Evolutionary conservation across 2,329 filamentous ascomycete species (phyloP).

Genomic region (Penicillium sp.): DNA sequence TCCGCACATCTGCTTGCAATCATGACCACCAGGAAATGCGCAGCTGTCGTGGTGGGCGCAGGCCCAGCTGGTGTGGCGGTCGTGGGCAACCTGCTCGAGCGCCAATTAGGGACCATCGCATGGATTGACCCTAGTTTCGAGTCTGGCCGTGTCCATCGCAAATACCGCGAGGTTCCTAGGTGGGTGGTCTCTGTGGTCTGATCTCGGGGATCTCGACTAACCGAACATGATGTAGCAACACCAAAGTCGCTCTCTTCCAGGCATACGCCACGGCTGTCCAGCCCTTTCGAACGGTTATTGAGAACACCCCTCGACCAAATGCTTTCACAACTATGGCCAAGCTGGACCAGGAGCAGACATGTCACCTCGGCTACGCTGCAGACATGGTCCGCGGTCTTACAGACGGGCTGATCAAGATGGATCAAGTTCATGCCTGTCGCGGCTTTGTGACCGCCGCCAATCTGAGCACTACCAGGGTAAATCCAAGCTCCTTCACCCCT

Average conservation of each 20-base stretch:
- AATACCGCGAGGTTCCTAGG: slow-evolving; percentile 65
- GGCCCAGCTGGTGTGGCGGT: slow-evolving; percentile 64
- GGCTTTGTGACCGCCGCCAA: slow-evolving; percentile 43
- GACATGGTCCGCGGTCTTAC: slow-evolving; percentile 57
- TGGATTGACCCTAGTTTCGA: slow-evolving; percentile 64
- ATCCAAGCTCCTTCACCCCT: slow-evolving; percentile 12
- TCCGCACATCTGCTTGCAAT: slow-evolving; percentile 4
- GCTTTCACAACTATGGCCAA: slow-evolving; percentile 58
- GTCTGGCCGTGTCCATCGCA: slow-evolving; percentile 56
- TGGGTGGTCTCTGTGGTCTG: slow-evolving; percentile 26
- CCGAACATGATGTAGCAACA: slow-evolving; percentile 52
- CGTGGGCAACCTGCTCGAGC: slow-evolving; percentile 64
- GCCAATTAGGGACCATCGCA: slow-evolving; percentile 55
- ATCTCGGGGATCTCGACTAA: neutral
- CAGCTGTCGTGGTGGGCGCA: slow-evolving; percentile 62
- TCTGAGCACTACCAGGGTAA: slow-evolving; percentile 35
- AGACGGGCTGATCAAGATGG: slow-evolving; percentile 43
- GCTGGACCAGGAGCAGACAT: slow-evolving; percentile 61
- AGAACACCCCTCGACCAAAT: slow-evolving; percentile 55
- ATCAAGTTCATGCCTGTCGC: slow-evolving; percentile 39
- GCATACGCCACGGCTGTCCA: slow-evolving; percentile 59
- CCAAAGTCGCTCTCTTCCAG: slow-evolving; percentile 63
- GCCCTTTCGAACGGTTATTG: slow-evolving; percentile 57
- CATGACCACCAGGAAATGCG: slow-evolving; percentile 46
- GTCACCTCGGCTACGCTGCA: slow-evolving; percentile 60